Base-by-base conservation (phyloP, 768 basidiomycete genomes). In the Dioszegia crocea region DNA sequence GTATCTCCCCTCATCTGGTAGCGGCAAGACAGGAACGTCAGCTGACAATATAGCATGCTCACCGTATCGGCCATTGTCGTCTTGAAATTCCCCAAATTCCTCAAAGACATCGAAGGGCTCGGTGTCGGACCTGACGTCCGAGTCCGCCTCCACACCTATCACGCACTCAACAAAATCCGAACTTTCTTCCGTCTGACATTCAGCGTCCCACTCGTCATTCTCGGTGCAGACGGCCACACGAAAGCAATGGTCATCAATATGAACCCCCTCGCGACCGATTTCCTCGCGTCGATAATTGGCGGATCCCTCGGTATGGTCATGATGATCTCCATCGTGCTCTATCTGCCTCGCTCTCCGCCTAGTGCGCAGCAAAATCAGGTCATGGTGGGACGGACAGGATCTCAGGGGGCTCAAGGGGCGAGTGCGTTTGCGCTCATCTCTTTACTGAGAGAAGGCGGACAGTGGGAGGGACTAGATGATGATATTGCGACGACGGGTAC, bases 71-170 rank as follows among this genome's bases (percentile, higher is more conserved):
- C 61, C 14, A 44, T 56, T 19, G 63, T 70, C 21, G 50, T 68
- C 41, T 52, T 53, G 29, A 43, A 61, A 24, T 71, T 71, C 41
- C 67, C 70, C 2, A 19, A 41, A 2, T 71, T 71, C 59, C 64
- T 71, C 11, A 38, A 56, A 11, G 64, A 64, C 43, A 66, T 71
- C 6, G 55, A 61, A 59, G 50, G 53, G 1, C 66, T 66, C 17
- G 70, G 70, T 11, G 70, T 67, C 23, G 64, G 66, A 39, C 66
- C 66, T 16, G 70, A 67, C 6, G 70, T 71, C 21, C 61, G 66
- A 46, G 49, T 62, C n/a, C 57, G 70, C 16, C 59, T 71, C 3
- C 63, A 71, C 43, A 66, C 64, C 49, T 71, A 62, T 50, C 70
- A 71, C 45, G 64, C 68, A 40, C 56, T 46, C 36, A 71, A 71